A percentile compares a stretch with the other conserved stretches of the same genome.
These are phyloP conservation scores for Taiwanofungus camphoratus DNA, from an alignment of 1,284 basidiomycete genomes.

Conservation along the genomic window DNA sequence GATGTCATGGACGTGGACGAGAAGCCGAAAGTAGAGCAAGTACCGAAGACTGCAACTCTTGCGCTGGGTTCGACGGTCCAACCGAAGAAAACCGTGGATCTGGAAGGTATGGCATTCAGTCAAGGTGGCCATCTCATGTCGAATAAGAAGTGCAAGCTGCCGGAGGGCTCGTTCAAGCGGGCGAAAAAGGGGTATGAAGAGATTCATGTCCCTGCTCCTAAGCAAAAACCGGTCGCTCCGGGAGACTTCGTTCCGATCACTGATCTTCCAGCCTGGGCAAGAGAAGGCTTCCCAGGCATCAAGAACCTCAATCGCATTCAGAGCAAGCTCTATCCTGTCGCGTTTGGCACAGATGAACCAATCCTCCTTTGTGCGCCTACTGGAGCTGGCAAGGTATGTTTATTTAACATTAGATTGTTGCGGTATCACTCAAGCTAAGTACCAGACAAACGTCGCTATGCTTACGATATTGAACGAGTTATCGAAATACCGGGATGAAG, in stretches of 20 bases:
- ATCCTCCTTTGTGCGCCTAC: conserved; percentile 97
- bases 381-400: conserved; percentile 90
- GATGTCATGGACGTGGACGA: conserved; percentile 81
- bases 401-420: conserved; percentile 3
- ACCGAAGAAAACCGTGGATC: conserved; percentile 83
- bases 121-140: conserved; percentile 98
- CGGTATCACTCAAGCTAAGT: conserved; percentile 4
- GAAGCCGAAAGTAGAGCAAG: conserved; percentile 36
- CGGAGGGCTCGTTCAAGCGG: conserved; percentile 97
- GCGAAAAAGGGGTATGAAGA: conserved; percentile 97
- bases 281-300: conserved; percentile 75
- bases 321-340: conserved; percentile 88
- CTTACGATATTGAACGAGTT: conserved; percentile 89
- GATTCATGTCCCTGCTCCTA: conserved; percentile 94
- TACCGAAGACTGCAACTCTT: conserved; percentile 86
- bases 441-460: conserved; percentile 97
- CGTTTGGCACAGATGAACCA: conserved; percentile 93
- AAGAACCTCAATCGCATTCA: conserved; percentile 89
- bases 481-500: conserved; percentile 77
- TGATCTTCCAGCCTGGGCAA: conserved; percentile 83
- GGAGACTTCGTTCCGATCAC: conserved; percentile 76
- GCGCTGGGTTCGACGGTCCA: conserved; percentile 85
- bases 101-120: conserved; percentile 93
- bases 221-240: conserved; percentile 64
- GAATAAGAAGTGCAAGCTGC: conserved; percentile 97